Evolutionary conservation across 805 yeast species (phyloP), one percentile per base, ranked within the genome.

Genomic region (Suhomyces vadensis): DNA sequence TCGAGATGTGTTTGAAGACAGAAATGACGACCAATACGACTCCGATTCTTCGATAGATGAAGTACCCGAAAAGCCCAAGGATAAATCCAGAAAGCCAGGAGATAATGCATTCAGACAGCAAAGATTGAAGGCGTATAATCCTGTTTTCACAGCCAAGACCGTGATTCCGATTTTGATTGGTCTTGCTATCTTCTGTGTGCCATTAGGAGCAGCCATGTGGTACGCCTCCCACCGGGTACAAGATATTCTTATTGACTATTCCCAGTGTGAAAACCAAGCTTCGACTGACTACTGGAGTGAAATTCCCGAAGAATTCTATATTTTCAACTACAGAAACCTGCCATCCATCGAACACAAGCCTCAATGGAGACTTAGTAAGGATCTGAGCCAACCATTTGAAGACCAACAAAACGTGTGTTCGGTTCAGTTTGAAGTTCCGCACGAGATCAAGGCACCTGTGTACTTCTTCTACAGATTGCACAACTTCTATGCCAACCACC

Each of bases 1-100:
- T 4, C 20, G 24, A 19, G 23, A 35, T 31, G 42, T 19, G 9
- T 33, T 35, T 10, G 35, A 38, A 20, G 39, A 6, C 7, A 37
- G 22, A 23, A 27, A 21, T 13, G 43, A 33, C 17, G 31, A 24
- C 11, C 55, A 57, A 10, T 64, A 67, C 23, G 77, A 73, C 27
- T 56, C 72, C 2, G 79, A 73, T 47, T 66, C 76, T 2, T 56
- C 78, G 67, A 42, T 77, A 60, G 49, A 58, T 56, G 33, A 66
- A 54, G 31, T 51, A 8, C 22, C 39, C 5, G 52, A 51, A 13
- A 57, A 63, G 7, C 65, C 61, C 27, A 72, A 71, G 47, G 71
- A 67, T 37, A 80, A 77, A 59, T 72, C 74, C 31, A 78, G 82
- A 60, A 78, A 82, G 59, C 94, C 94, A 10, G 81, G 79, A 38